phyloP scores from a whole-genome alignment of 2,329 filamentous ascomycete species.

The Arachnomyces sp. region DNA sequence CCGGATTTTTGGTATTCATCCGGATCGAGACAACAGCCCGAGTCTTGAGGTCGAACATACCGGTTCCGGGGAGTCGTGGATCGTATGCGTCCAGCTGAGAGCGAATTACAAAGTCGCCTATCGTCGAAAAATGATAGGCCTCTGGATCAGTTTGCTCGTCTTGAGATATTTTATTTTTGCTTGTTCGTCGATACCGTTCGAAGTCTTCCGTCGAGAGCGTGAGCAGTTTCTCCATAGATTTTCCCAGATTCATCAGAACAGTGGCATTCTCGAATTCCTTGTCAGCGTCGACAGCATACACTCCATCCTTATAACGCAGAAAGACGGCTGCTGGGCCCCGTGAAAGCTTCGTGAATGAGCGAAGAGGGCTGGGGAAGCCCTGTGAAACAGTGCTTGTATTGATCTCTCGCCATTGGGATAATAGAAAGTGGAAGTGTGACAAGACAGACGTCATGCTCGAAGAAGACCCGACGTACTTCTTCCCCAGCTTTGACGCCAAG shows the following conservation, averaged over 20 bases:
- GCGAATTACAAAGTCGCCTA: constrained; percentile 84
- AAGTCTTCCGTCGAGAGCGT: constrained; percentile 75
- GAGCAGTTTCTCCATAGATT: constrained; percentile 92
- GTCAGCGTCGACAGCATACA: constrained; percentile 92
- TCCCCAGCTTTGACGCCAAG: constrained; percentile 57
- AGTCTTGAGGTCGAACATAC: constrained; percentile 95
- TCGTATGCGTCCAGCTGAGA: constrained; percentile 92
- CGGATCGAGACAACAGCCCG: constrained; percentile 84
- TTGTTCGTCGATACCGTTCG: constrained; percentile 68
- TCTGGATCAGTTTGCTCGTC: constrained; percentile 65
- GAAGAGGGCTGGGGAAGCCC: constrained; percentile 53
- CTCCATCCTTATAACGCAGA: constrained; percentile 69
- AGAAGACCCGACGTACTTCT: constrained; percentile 87
- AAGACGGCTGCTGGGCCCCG: constrained; percentile 72
- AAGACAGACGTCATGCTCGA: constrained; percentile 90
- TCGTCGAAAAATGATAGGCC: constrained; percentile 76
- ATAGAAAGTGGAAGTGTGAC: constrained; percentile 83
- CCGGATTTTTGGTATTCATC: constrained; percentile 67
- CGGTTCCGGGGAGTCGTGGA: constrained; percentile 72
- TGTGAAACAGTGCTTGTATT: constrained; percentile 60
- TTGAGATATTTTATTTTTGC: constrained; percentile 55
- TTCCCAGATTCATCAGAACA: constrained; percentile 82
- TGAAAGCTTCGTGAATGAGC: constrained; percentile 62
- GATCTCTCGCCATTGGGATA: constrained; percentile 73
- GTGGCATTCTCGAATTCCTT: constrained; percentile 82